Conservation (phyloP, 2,329 filamentous ascomycete genomes). For the Didymella pomorum region DNA sequence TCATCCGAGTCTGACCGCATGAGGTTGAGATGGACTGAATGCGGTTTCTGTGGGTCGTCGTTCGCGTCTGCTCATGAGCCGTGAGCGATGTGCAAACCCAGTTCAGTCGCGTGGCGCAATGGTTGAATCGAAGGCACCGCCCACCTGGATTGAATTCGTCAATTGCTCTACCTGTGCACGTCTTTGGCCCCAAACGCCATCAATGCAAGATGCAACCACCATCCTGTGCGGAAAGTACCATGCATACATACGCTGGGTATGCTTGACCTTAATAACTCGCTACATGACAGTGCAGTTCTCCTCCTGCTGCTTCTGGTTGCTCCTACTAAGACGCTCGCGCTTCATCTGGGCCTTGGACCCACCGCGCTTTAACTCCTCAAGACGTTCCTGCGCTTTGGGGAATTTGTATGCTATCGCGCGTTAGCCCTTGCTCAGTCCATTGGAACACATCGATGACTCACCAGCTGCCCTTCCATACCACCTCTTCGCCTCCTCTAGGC, state of each 20-base stretch:
- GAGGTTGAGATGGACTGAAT: no score
- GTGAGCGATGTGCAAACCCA: no score
- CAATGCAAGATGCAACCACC: not conserved
- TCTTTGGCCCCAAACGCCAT: not conserved
- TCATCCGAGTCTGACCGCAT: no score
- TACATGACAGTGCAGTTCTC: slow-evolving; percentile 87
- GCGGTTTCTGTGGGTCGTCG: no score
- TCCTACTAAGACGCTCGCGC: slow-evolving; percentile 80
- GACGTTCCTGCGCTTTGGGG: slow-evolving; percentile 87
- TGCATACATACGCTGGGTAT: slow-evolving; percentile 3
- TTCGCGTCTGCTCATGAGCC: no score
- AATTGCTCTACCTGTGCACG: not conserved
- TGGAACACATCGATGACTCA: slow-evolving; percentile 61
- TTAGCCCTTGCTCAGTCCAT: slow-evolving; percentile 21
- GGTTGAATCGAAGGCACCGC: no score
- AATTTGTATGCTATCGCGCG: slow-evolving; percentile 80
- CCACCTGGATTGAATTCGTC: no score
- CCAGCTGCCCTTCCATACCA: slow-evolving; percentile 98
- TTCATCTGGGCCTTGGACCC: slow-evolving; percentile 77
- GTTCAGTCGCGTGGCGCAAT: no score
- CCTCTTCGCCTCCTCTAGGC: slow-evolving; percentile 92
- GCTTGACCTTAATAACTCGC: not conserved
- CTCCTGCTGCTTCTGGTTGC: slow-evolving; percentile 83
- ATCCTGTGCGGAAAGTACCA: no score
- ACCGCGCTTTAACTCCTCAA: slow-evolving; percentile 88